Conservation (phyloP, 208 protist species). For the Acanthamoeba lenticulata region DNA sequence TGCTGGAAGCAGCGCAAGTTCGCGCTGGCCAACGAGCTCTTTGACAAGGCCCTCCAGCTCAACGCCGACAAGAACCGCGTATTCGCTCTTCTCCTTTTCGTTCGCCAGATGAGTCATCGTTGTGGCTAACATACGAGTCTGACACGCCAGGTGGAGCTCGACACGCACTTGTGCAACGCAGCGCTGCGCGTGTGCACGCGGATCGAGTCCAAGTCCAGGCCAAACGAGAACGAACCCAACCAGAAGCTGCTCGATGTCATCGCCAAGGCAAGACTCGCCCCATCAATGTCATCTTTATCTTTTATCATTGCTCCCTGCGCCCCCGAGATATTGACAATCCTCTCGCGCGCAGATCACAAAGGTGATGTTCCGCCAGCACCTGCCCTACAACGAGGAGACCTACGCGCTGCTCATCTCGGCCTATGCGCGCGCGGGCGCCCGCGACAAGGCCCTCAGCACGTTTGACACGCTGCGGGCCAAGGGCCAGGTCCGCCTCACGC, state of each 20-base stretch:
- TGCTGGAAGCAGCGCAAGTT: constrained; percentile 27
- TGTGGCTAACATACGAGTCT: not conserved
- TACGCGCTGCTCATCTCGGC: constrained; percentile 50
- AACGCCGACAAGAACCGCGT: not conserved
- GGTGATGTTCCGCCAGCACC: constrained; percentile 1
- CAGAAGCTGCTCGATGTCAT: constrained; percentile 1
- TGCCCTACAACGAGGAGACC: constrained; percentile 28
- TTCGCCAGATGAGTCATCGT: too few species aligned
- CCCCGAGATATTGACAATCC: too few species aligned
- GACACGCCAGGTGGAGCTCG: not conserved
- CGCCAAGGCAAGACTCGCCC: not conserved
- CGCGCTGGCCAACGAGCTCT: constrained; percentile 15
- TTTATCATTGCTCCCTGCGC: too few species aligned
- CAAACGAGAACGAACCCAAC: not conserved
- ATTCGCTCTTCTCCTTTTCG: not conserved
- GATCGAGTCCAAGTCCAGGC: not conserved
- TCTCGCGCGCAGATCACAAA: constrained; percentile 36
- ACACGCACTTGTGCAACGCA: constrained; percentile 65
- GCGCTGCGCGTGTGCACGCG: constrained; percentile 47
- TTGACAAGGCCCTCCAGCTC: constrained; percentile 10
- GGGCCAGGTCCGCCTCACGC: not conserved
- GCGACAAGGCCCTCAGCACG: not conserved
- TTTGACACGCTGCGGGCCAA: not conserved
- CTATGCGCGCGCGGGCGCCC: not conserved
- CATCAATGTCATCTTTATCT: not conserved